These are phyloP conservation scores for Ogataea methanolica DNA, from an alignment of 805 yeast genomes.

Conservation along the genomic window DNA sequence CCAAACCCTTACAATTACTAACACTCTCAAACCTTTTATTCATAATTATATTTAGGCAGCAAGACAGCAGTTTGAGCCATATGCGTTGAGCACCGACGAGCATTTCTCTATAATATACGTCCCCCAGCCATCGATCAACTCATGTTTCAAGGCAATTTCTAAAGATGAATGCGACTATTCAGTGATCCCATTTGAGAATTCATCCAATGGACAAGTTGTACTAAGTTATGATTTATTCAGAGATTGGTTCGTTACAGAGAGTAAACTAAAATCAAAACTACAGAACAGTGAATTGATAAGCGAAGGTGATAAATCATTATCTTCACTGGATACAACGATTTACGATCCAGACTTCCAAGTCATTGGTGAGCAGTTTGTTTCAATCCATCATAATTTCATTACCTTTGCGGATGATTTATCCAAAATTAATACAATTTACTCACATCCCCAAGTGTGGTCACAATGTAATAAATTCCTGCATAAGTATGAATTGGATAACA, in stretches of 20 bases:
- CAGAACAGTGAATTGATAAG: conserved; percentile 2
- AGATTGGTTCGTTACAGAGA: conserved; percentile 45
- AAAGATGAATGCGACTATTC: conserved; percentile 53
- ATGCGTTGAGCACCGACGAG: conserved; percentile 4
- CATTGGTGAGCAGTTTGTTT: conserved; percentile 75
- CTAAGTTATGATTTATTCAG: conserved; percentile 78
- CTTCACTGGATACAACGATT: conserved; percentile 9
- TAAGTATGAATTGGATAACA: conserved; percentile 26
- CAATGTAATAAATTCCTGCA: conserved; percentile 65
- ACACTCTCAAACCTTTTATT: neutral
- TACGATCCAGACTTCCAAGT: conserved; percentile 41
- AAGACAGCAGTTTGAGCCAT: conserved; percentile 32
- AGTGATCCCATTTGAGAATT: conserved; percentile 88
- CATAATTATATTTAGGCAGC: conserved; percentile 39
- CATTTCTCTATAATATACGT: conserved; percentile 20
- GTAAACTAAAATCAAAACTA: conserved; percentile 8
- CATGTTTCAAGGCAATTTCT: conserved; percentile 57
- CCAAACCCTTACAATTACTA: neutral
- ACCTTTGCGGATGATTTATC: conserved; percentile 40
- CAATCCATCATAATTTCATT: conserved; percentile 74
- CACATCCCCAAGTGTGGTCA: conserved; percentile 99
- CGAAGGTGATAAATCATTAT: conserved; percentile 4
- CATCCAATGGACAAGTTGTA: conserved; percentile 91
- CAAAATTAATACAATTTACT: conserved; percentile 56
- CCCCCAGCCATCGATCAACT: conserved; percentile 42